Evolutionary conservation across 345 rosid genomes (phyloP).

Genomic region (Pelargonium nanum): DNA sequence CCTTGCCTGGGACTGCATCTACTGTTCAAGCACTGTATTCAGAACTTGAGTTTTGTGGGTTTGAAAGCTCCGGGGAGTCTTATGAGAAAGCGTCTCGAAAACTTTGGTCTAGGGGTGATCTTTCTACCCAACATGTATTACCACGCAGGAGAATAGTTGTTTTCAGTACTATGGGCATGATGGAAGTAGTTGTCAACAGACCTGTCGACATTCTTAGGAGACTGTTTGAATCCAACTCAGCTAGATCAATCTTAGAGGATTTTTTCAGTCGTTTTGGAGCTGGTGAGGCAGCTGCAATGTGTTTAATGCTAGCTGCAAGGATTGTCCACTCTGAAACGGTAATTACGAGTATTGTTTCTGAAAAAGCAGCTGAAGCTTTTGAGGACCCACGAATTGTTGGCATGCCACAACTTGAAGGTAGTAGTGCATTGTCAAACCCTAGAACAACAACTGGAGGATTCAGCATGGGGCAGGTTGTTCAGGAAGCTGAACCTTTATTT

Average conservation of each 20-base stretch:
- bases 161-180: conserved; percentile 97
- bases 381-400: conserved; percentile 98
- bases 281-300: conserved; percentile 98
- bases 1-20: conserved; percentile 70
- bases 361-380: conserved; percentile 90
- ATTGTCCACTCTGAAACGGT: conserved; percentile 70
- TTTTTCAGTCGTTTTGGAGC: conserved; percentile 93
- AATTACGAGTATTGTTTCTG: conserved; percentile 61
- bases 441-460: conserved; percentile 86
- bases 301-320: conserved; percentile 87
- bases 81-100: conserved; percentile 73
- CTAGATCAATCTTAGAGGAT: conserved; percentile 77
- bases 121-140: conserved; percentile 77
- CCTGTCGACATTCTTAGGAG: conserved; percentile 88
- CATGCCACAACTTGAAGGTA: conserved; percentile 88
- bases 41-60: conserved; percentile 70
- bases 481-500: conserved; percentile 89
- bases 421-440: conserved; percentile 60
- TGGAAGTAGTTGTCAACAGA: conserved; percentile 90
- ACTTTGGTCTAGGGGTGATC: conserved; percentile 96
- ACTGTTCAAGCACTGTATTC: conserved; percentile 72
- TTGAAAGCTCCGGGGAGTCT: conserved; percentile 56
- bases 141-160: conserved; percentile 78
- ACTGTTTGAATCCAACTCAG: conserved; percentile 74
- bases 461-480: conserved; percentile 99